Evolutionary conservation across 2,329 filamentous ascomycete species (phyloP).

Genomic region (Phaeosphaeriaceae sp.): DNA sequence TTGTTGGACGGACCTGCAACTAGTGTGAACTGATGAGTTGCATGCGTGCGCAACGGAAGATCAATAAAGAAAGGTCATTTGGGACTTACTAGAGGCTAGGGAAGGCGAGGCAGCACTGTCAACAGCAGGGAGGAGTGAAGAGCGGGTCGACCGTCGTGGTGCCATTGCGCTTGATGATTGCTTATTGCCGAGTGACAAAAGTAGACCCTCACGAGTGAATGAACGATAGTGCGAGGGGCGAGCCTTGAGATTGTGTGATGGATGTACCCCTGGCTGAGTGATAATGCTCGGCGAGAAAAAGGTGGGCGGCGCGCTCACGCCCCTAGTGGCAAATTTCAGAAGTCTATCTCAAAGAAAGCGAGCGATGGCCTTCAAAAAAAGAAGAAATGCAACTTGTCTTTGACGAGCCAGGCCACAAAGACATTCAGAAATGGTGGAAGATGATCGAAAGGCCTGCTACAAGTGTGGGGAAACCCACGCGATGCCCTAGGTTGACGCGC

Average conservation of each 20-base stretch:
- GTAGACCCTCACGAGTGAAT: conserved; percentile 1
- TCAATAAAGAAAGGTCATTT: too few species aligned
- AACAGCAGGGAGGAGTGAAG: conserved; percentile 18
- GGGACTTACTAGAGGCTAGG: background rate
- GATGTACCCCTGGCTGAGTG: conserved; percentile 31
- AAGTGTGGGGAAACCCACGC: too few species aligned
- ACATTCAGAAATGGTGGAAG: too few species aligned
- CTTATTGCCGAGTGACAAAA: too few species aligned
- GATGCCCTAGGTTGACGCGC: too few species aligned
- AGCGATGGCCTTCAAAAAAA: too few species aligned
- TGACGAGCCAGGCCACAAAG: too few species aligned
- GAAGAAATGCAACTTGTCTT: too few species aligned
- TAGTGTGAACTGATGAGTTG: background rate
- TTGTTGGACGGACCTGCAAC: conserved; percentile 10
- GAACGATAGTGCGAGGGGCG: conserved; percentile 4
- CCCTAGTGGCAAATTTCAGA: conserved; percentile 33
- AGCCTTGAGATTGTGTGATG: conserved; percentile 10
- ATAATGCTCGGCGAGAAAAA: conserved; percentile 26
- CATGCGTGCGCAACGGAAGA: background rate
- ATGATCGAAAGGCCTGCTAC: too few species aligned
- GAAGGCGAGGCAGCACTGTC: conserved; percentile 11
- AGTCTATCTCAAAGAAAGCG: too few species aligned
- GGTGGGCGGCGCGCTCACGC: conserved; percentile 32
- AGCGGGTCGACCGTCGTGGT: conserved; percentile 34
- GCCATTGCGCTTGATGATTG: conserved; percentile 23